Base-by-base conservation (phyloP, 441 rosid species). In the Lepidium campestre region DNA sequence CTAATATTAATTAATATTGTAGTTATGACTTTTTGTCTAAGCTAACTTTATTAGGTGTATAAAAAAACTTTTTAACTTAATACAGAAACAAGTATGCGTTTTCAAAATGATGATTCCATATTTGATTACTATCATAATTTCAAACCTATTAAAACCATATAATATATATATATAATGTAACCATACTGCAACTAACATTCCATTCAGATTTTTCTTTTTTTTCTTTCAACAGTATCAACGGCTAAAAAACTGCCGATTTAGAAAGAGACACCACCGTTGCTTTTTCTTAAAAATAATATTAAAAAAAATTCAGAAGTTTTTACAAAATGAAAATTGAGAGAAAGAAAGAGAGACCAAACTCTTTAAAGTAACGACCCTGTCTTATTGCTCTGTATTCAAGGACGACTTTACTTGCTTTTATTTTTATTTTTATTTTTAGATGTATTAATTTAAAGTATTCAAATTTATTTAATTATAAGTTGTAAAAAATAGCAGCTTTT, bases 161-260 rank as follows among this genome's bases (percentile, higher is more conserved):
- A 25, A 19, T 52, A 52, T 42, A 42, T 40, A 23, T 69, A 41
- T 60, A 10, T 14, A 61, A 27, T 20, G 61, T 36, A 32, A 71
- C 56, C 44, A 56, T 57, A 40, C 36, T 65, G 62, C 29, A 50
- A 67, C 57, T 59, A 70, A 60, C 72, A 75, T 72, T 70, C 66
- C 65, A 29, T 49, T 27, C 23, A 59, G 9, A 34, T 68, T 67
- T 32, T 47, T 35, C 17, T 22, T 25, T 68, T 52, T n/a, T 15
- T 36, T 31, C 44, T 53, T 71, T 39, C 40, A 75, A 77, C 79
- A 61, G 85, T 70, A 50, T 50, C 25, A 79, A 75, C 75, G 70
- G 79, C 68, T 59, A 54, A 71, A 46, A 63, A 73, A 76, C 77
- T n/a, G 78, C 50, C 49, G 67, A 47, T 57, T 60, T 73, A 20